Percentiles rank a stretch among this genome's conserved stretches.
Evolutionary conservation across 192 early-diverging fungal species (phyloP).

Genomic region (Umbelopsis sp.): DNA sequence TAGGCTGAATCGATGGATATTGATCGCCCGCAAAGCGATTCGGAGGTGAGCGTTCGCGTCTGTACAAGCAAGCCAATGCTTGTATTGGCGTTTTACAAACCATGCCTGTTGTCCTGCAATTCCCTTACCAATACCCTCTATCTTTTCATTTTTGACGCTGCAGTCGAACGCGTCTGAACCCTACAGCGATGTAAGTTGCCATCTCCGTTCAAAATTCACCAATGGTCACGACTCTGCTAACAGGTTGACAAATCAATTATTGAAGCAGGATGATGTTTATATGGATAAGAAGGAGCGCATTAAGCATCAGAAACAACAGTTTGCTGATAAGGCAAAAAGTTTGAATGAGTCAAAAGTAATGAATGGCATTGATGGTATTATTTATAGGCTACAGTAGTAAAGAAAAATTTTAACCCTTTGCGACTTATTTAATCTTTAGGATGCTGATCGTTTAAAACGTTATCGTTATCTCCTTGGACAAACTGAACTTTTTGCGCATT

Average conservation of each 20-base stretch:
- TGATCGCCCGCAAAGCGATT: slow-evolving; percentile 21
- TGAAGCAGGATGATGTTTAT: background rate
- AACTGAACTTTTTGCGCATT: slow-evolving; percentile 66
- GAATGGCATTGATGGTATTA: background rate
- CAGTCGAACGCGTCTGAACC: slow-evolving; percentile 16
- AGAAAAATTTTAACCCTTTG: background rate
- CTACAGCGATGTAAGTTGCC: background rate
- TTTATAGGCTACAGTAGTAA: background rate
- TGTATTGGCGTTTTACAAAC: no score
- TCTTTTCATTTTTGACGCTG: background rate
- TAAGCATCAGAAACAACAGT: slow-evolving; percentile 6
- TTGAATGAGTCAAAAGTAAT: slow-evolving; percentile 15
- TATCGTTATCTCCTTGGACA: slow-evolving; percentile 71
- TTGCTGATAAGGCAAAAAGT: slow-evolving; percentile 15
- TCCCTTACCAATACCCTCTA: background rate
- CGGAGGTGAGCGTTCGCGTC: slow-evolving; percentile 9
- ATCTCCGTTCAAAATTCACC: background rate
- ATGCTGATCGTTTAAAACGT: slow-evolving; percentile 60
- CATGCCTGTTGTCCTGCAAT: background rate
- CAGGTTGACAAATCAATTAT: background rate
- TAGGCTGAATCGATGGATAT: slow-evolving; percentile 20
- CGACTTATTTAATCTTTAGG: slow-evolving; percentile 35
- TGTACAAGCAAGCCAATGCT: background rate
- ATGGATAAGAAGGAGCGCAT: slow-evolving; percentile 21
- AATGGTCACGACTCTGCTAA: background rate